Evolutionary conservation across 306 rosid genomes (phyloP).

Genomic region (Morella rubra): DNA sequence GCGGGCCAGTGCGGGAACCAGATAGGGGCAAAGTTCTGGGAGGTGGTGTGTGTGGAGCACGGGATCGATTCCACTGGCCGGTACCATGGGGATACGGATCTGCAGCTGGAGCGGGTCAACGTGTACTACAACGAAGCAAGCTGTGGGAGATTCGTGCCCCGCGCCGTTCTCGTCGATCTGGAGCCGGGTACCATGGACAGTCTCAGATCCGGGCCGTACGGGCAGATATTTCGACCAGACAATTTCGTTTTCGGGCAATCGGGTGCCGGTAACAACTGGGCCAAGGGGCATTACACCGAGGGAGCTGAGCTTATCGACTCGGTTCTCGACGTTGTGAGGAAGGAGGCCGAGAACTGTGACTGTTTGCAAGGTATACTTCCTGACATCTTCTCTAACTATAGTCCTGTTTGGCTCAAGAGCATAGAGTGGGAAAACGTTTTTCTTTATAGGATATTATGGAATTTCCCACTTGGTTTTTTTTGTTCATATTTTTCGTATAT

Average conservation of each 20-base stretch:
- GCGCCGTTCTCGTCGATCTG: conserved; percentile 56
- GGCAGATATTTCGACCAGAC: conserved; percentile 50
- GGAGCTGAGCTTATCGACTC: conserved; percentile 58
- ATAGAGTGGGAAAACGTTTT: neutral
- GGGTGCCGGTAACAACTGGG: conserved; percentile 67
- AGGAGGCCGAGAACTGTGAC: conserved; percentile 56
- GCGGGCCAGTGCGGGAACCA: conserved; percentile 56
- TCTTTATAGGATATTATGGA: neutral
- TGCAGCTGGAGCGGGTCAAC: conserved; percentile 57
- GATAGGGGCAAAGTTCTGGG: conserved; percentile 50
- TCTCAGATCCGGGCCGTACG: conserved; percentile 51
- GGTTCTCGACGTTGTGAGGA: conserved; percentile 54
- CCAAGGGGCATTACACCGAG: conserved; percentile 60
- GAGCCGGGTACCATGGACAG: conserved; percentile 69
- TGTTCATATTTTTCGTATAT: neutral
- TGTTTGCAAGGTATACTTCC: conserved; percentile 51
- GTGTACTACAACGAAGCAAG: conserved; percentile 67
- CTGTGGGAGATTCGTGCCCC: conserved; percentile 51
- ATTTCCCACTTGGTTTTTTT: neutral
- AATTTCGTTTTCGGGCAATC: conserved; percentile 56
- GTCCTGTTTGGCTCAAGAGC: neutral
- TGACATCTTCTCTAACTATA: too few relatives aligned
- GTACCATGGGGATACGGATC: conserved; percentile 41
- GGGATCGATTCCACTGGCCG: conserved; percentile 52
- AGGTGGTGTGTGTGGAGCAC: conserved; percentile 58